phyloP scores from a whole-genome alignment of 768 basidiomycete genomes.

The Coprinopsis marcescibilis region DNA sequence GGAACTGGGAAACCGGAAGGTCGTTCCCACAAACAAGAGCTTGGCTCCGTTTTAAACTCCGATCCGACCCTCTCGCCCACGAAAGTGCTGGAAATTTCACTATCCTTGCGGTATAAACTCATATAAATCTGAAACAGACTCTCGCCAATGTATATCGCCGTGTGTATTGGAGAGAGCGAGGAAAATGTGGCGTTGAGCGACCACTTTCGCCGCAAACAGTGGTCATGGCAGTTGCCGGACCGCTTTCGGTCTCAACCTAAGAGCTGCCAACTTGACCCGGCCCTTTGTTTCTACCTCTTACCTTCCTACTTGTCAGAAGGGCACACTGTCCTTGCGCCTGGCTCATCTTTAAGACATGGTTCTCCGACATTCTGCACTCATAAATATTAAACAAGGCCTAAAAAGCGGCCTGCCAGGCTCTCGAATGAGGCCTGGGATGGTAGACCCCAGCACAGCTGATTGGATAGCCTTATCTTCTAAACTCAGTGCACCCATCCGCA shows the following conservation, averaged over 20 bases:
- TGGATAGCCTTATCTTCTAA: constrained; percentile 2
- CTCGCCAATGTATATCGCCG: too few species aligned
- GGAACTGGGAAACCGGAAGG: too few species aligned
- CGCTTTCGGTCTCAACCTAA: too few species aligned
- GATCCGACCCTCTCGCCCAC: constrained; percentile 11
- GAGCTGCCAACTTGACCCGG: constrained; percentile 10
- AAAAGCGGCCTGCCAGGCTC: neutral
- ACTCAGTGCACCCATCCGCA: constrained; percentile 1
- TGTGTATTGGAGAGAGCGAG: neutral
- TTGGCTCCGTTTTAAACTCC: constrained; percentile 26
- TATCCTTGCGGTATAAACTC: too few species aligned
- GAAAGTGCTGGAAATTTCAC: too few species aligned
- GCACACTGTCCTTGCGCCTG: neutral
- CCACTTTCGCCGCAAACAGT: too few species aligned
- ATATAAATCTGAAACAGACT: too few species aligned
- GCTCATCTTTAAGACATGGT: neutral
- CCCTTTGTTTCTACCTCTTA: constrained; percentile 6
- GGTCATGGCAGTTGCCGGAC: constrained; percentile 11
- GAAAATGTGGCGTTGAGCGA: neutral
- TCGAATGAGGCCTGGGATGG: neutral
- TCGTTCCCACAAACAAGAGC: neutral
- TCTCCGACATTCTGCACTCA: neutral
- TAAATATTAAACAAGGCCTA: constrained; percentile 5
- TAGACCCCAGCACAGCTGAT: constrained; percentile 3
- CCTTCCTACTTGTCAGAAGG: neutral